Evolutionary conservation across 495 filamentous ascomycete genomes (phyloP), one percentile per base, ranked within the genome.

Genomic region (Penicillium paradoxum): DNA sequence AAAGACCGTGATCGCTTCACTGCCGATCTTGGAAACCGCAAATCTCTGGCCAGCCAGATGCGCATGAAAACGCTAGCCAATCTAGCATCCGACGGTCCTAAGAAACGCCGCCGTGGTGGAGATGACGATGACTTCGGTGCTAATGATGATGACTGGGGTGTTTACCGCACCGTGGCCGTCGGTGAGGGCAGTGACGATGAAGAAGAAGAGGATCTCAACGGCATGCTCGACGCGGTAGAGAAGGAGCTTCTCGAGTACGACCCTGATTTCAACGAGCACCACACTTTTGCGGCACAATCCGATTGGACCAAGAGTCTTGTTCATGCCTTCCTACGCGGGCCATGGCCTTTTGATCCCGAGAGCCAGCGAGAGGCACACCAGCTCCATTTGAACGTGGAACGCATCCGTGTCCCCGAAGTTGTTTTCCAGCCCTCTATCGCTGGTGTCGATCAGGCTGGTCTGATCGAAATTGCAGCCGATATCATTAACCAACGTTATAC

Each of bases 51-150:
- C 10, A 90, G 83, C 49, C 93, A 97, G 61, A 90, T 93, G 74
- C 88, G 93, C 25, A 98, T 98, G 93, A 97, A 97, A 72, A 90
- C 83, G 14, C 86, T 98, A n/a, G 95, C 93, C 36, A 96, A 95
- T 58, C 85, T 98, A 2, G 93, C 93, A 14, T 90, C 91, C 0
- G 93, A 98, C 69, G 84, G 83, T 17, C 91, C 92, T 0, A 83
- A 82, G 50, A 90, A 90, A 67, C 92, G 92, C 63, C 81, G 91
- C 33, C 80, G 93, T 21, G 86, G 86, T 15, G 77, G 75, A 15
- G 81, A 83, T 49, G 93, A 98, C 60, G 93, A 98, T 63, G 88
- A 87, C 52, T 98, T 98, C 64, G 93, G 93, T 50, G 91, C 92
- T 30, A 93, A 98, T 64, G 93, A 98, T 58, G 90, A 92, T 51